These are phyloP conservation scores for Neocucurbitaria cava DNA, from an alignment of 2,329 filamentous ascomycete species.

Conservation along the genomic window DNA sequence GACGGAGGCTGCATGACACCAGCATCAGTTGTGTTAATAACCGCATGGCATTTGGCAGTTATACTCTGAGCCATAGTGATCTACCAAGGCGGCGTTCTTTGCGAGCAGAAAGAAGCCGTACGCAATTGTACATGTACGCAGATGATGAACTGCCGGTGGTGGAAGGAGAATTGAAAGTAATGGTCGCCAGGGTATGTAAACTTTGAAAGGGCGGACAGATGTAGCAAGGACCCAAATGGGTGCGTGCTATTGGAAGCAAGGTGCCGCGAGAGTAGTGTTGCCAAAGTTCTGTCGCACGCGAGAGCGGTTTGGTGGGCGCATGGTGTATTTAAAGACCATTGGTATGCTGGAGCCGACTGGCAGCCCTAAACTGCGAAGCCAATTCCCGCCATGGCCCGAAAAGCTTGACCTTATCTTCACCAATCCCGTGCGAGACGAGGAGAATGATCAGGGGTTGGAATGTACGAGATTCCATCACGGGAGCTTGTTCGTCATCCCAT, in stretches of 20 bases:
- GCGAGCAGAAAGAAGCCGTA: slow-evolving; percentile 11
- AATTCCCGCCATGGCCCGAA: neutral
- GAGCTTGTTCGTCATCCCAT: neutral
- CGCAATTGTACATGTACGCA: slow-evolving; percentile 24
- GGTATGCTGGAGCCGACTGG: neutral
- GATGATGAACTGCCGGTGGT: neutral
- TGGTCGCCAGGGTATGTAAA: slow-evolving; percentile 1
- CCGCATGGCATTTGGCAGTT: neutral
- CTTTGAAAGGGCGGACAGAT: neutral
- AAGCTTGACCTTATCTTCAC: neutral
- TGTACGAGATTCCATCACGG: neutral
- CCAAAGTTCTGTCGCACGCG: neutral
- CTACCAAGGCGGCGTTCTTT: slow-evolving; percentile 17
- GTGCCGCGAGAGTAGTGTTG: neutral
- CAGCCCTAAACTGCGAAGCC: too few relatives aligned
- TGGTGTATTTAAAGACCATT: neutral
- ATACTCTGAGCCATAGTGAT: slow-evolving; percentile 31
- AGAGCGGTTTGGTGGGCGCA: neutral
- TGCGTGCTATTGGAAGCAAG: neutral
- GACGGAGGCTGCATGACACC: slow-evolving; percentile 27
- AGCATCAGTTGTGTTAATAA: slow-evolving; percentile 7
- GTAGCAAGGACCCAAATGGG: neutral
- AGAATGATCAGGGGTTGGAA: neutral
- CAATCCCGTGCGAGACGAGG: neutral
- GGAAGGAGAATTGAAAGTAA: neutral